Evolutionary conservation across 768 basidiomycete species (phyloP), one percentile per base, ranked within the genome.

Genomic region (Lactarius deliciosus): DNA sequence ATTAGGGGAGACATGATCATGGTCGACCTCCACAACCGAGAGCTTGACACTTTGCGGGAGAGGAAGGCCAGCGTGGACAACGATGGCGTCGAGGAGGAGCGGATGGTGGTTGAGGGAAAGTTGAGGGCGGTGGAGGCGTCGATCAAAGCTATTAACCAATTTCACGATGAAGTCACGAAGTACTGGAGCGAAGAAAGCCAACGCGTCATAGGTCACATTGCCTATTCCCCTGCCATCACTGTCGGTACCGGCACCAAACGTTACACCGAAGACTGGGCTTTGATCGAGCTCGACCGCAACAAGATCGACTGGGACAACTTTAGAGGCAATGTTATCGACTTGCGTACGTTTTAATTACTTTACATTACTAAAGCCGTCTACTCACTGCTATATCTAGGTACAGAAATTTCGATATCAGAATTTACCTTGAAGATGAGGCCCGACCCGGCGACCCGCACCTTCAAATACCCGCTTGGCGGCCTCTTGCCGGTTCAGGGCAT

Each of bases 221-320:
- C 22, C 22, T 22, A 56, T 20, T 15, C 65, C 38, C 65, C 70
- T 41, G 69, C 66, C 56, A 72, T 61, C 6, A 38, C 63, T 57
- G 16, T 72, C 65, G 59, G 53, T 65, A 57, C 68, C 40, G 54
- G 60, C 54, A 34, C 56, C 32, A 10, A 47, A 68, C 1, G 56
- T 56, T 16, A 71, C 54, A 75, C 70, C 1, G 64, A 72, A 30
- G 76, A 76, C 34, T 72, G 61, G 53, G 75, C 70, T 3, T 47
- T 76, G 25, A 67, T 77, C 64, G 71, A 77, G 69, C 57, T 77
- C 47, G 43, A 73, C 65, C 34, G 28, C 58, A 38, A 57, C 64
- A 76, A 72, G 60, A 58, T 77, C 61, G 55, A 70, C 58, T 57
- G 41, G 69, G 59, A 34, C 34, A 34, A 30, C 59, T 73, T 77